phyloP scores from a whole-genome alignment of 176 grass and related monocot genomes.

The Miscanthus lutarioriparius region DNA sequence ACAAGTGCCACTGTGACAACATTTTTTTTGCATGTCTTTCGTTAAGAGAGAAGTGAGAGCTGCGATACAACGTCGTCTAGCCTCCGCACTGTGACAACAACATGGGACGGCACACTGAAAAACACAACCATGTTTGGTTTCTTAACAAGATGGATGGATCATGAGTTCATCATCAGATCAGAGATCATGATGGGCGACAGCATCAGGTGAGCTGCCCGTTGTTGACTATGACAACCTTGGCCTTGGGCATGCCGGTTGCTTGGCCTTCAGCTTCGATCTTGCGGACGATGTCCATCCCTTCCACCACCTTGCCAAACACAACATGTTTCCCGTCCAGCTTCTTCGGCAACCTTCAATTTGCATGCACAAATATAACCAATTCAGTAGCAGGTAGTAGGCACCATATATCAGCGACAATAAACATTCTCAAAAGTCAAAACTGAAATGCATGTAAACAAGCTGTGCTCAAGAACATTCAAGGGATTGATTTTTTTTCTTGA shows the following conservation, averaged over 20 bases:
- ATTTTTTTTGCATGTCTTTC: too few species aligned
- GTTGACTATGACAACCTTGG: constrained; percentile 57
- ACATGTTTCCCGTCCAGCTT: constrained; percentile 68
- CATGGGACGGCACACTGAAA: background rate
- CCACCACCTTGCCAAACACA: constrained; percentile 69
- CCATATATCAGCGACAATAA: background rate
- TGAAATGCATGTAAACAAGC: background rate
- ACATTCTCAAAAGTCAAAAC: background rate
- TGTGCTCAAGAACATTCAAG: background rate
- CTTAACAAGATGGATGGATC: background rate
- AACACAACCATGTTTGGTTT: background rate
- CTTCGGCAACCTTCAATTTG: background rate
- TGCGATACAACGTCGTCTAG: too few species aligned
- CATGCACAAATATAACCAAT: background rate
- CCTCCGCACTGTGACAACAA: too few species aligned
- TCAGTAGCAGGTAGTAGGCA: too few species aligned
- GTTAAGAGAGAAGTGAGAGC: too few species aligned
- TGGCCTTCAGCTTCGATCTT: constrained; percentile 67
- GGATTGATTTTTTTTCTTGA: too few species aligned
- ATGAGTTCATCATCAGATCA: too few species aligned
- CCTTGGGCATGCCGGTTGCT: constrained; percentile 42
- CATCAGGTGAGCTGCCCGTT: constrained; percentile 52
- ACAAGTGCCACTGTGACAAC: too few species aligned
- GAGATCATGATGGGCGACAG: too few species aligned
- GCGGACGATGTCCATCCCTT: constrained; percentile 68